Conservation (phyloP, 441 rosid species). For the Gossypium gossypioides region DNA sequence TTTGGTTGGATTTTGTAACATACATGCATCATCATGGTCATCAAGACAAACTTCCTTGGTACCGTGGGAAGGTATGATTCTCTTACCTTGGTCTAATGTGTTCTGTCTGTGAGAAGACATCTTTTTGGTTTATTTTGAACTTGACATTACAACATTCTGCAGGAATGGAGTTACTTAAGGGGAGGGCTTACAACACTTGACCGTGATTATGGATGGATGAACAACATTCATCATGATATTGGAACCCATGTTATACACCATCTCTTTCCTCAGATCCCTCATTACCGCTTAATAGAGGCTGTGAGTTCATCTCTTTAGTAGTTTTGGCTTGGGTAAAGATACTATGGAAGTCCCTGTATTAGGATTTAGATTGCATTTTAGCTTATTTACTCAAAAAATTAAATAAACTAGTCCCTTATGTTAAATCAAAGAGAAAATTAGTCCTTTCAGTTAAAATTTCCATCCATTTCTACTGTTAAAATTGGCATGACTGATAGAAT, state of each 20-base stretch:
- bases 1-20: slow-evolving; percentile 57
- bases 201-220: slow-evolving; percentile 57
- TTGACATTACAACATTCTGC: background rate
- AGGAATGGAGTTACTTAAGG: slow-evolving; percentile 70
- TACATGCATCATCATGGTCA: slow-evolving; percentile 63
- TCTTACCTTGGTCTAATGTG: background rate
- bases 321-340: background rate
- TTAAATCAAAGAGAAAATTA: too few species aligned
- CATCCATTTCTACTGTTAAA: too few species aligned
- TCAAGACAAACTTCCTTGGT: slow-evolving; percentile 56
- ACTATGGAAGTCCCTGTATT: too few species aligned
- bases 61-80: slow-evolving; percentile 47
- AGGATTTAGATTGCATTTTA: too few species aligned
- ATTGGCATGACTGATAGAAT: too few species aligned
- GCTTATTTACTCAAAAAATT: too few species aligned
- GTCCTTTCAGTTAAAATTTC: too few species aligned
- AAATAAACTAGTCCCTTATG: too few species aligned
- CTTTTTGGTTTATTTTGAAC: background rate
- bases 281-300: slow-evolving; percentile 56
- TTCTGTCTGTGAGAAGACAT: background rate
- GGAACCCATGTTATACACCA: slow-evolving; percentile 68
- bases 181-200: slow-evolving; percentile 73
- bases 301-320: slow-evolving; percentile 20
- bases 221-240: slow-evolving; percentile 61
- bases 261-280: slow-evolving; percentile 69